phyloP scores from a whole-genome alignment of 164 flowering plant species.

The Stephania japonica region DNA sequence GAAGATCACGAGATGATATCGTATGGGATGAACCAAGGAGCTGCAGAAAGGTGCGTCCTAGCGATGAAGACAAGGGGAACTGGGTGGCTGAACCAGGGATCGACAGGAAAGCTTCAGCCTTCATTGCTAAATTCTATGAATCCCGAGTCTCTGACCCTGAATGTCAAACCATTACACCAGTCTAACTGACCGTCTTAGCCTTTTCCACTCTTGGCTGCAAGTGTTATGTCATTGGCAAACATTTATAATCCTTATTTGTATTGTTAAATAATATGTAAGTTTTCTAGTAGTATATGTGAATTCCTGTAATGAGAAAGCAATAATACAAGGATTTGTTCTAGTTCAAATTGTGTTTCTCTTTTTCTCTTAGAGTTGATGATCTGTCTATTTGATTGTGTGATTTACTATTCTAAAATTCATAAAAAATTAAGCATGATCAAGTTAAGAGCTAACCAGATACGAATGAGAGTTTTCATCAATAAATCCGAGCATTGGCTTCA shows the following conservation, averaged over 20 bases:
- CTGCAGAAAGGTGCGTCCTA: conserved; percentile 22
- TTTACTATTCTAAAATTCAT: background rate
- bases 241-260: background rate
- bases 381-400: background rate
- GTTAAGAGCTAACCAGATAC: background rate
- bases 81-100: conserved; percentile 37
- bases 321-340: background rate
- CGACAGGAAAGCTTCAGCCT: conserved; percentile 30
- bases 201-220: background rate
- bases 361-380: background rate
- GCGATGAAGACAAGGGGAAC: conserved; percentile 32
- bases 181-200: background rate
- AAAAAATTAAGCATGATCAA: background rate
- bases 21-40: conserved; percentile 19
- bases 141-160: conserved; percentile 24
- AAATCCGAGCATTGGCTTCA: background rate
- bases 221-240: background rate
- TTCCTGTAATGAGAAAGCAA: background rate
- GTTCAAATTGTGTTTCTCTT: background rate
- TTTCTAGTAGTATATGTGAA: background rate
- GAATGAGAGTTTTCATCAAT: background rate
- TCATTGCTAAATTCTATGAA: conserved; percentile 31
- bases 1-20: conserved; percentile 14
- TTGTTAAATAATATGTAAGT: background rate
- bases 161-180: conserved; percentile 10